These are phyloP conservation scores for Fragaria iinumae DNA, from an alignment of 306 rosid genomes.

Conservation along the genomic window DNA sequence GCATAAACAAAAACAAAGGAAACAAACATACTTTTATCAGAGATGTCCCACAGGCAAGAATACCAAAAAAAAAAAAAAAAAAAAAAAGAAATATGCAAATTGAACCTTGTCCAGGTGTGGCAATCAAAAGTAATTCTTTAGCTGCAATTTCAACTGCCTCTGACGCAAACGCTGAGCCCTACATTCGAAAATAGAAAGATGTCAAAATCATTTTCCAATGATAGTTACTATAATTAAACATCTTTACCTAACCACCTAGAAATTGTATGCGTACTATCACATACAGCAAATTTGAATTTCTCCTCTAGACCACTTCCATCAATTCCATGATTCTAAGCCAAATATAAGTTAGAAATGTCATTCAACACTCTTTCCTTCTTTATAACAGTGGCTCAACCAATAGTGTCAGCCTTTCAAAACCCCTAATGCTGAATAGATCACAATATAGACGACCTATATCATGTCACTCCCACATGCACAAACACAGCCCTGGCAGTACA, in stretches of 20 bases:
- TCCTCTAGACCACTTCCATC: not conserved
- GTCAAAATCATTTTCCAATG: not conserved
- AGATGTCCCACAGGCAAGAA: not conserved
- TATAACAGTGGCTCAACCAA: not conserved
- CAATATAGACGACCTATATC: constrained; percentile 1
- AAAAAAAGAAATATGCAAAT: not conserved
- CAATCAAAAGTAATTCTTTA: constrained; percentile 65
- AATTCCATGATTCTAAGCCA: not conserved
- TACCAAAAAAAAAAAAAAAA: not conserved
- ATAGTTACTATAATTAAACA: not conserved
- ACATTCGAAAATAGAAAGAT: constrained; percentile 23
- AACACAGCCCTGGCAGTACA: not conserved
- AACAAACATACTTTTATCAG: not conserved
- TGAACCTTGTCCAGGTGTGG: constrained; percentile 86
- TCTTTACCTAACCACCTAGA: not conserved
- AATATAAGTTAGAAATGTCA: not conserved
- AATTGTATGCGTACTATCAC: not conserved
- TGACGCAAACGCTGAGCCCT: constrained; percentile 68
- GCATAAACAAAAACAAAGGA: constrained; percentile 12
- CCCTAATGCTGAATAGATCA: not conserved
- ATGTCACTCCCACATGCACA: constrained; percentile 3
- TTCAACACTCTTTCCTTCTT: not conserved
- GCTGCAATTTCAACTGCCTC: constrained; percentile 77
- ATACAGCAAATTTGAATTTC: not conserved
- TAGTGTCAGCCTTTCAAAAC: not conserved